These are phyloP conservation scores for Xylaria castorea DNA, from an alignment of 495 filamentous ascomycete genomes.

Conservation along the genomic window DNA sequence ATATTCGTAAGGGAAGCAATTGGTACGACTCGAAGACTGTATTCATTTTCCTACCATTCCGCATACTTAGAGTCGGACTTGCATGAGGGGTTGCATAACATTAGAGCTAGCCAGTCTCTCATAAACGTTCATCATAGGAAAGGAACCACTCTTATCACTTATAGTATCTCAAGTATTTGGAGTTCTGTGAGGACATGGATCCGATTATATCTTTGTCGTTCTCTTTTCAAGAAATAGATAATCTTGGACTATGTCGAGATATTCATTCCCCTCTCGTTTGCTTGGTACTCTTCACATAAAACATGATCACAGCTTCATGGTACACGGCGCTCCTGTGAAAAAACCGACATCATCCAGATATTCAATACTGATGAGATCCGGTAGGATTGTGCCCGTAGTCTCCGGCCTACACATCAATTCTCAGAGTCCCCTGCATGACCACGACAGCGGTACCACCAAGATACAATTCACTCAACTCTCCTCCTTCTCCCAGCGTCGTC, in stretches of 20 bases:
- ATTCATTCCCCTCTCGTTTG: neutral
- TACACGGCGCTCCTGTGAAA: neutral
- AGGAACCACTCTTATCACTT: neutral
- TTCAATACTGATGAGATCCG: neutral
- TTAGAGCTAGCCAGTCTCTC: slow-evolving; percentile 11
- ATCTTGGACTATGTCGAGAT: neutral
- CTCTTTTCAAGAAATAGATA: neutral
- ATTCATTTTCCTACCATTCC: slow-evolving; percentile 12
- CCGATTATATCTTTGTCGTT: neutral
- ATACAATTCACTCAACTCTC: slow-evolving; percentile 57
- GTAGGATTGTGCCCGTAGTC: neutral
- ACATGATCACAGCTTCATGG: neutral
- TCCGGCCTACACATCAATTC: slow-evolving; percentile 23
- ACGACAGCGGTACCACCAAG: slow-evolving; percentile 64
- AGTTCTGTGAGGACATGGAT: neutral
- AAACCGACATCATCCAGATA: too few species aligned
- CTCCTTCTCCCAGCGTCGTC: slow-evolving; percentile 43
- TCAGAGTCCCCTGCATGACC: slow-evolving; percentile 61
- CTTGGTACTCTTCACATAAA: neutral
- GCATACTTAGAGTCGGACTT: slow-evolving; percentile 24
- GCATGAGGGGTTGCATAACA: slow-evolving; percentile 11
- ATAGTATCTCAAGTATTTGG: neutral
- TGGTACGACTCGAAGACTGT: neutral
- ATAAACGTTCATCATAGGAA: slow-evolving; percentile 13
- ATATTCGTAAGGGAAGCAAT: slow-evolving; percentile 1